A percentile compares a stretch with the other conserved stretches of the same genome.
Conservation (phyloP, 2,329 filamentous ascomycete genomes). For the Neopestalotiopsis clavispora region DNA sequence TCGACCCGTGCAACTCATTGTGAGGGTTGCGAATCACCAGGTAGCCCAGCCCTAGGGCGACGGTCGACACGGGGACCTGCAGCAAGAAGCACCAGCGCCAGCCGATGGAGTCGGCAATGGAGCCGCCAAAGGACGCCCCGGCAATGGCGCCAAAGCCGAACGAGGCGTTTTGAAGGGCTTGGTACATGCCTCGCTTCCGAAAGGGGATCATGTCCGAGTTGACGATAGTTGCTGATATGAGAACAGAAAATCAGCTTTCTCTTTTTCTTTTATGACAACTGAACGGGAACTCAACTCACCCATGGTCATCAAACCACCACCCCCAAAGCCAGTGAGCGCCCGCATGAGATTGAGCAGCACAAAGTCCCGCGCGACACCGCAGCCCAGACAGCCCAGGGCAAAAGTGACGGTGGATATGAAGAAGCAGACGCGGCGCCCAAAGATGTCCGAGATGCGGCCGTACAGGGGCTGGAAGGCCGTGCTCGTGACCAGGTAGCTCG, state of each 20-base stretch:
- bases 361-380: constrained; percentile 63
- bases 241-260: not conserved
- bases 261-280: not conserved
- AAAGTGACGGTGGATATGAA: constrained; percentile 69
- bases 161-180: constrained; percentile 65
- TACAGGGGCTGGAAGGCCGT: constrained; percentile 22
- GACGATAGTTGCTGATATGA: constrained; percentile 54
- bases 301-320: constrained; percentile 73
- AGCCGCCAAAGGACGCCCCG: constrained; percentile 68
- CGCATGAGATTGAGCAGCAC: constrained; percentile 67
- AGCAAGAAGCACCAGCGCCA: constrained; percentile 72
- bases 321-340: constrained; percentile 71
- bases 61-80: constrained; percentile 62
- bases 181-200: constrained; percentile 59
- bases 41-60: constrained; percentile 59
- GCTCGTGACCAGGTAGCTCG: constrained; percentile 71
- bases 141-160: constrained; percentile 66
- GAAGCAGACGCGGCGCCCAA: constrained; percentile 67
- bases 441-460: constrained; percentile 38
- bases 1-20: constrained; percentile 33
- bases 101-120: constrained; percentile 66
- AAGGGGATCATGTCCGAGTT: constrained; percentile 70
- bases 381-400: constrained; percentile 67
- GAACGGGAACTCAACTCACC: constrained; percentile 44
- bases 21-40: constrained; percentile 55